Evolutionary conservation across 768 basidiomycete species (phyloP), one percentile per base, ranked within the genome.

Genomic region (Termitomyces sp.): DNA sequence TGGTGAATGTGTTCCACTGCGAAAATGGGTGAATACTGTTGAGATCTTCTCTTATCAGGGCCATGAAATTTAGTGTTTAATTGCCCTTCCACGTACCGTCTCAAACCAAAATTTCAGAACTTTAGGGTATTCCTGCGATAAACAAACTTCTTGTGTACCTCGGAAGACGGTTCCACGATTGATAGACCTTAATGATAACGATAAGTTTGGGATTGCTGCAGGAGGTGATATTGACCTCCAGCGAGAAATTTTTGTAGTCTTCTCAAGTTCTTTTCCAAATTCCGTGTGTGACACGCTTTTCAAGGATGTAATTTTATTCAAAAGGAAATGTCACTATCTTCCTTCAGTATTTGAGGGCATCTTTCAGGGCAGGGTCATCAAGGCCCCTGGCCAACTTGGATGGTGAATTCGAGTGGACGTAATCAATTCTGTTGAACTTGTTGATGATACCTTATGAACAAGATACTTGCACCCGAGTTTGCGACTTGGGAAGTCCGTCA

Each of bases 401-500:
- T 30, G 30, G 30, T 3, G 30, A 30, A 30, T 30, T 30, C 5
- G 21, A 23, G 19, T 5, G 19, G 21, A 26, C 12, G 21, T 26
- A 82, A 63, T 89, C 89, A 2, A 97, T 62, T 95, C 93, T 1
- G 87, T 90, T 0, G 94, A 96, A 50, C 97, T 96, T 3, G 97
- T 99, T 1, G 89, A 78, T 19, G 94, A 94, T 54, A 91, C 82
- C 56, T 80, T 95, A 70, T 93, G 89, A 6, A 98, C 30, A 30
- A 30, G 30, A 23, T 23, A 23, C 23, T 23, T 23, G 23, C 23
- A 23, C 23, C 23, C 23, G 23, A 23, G 23, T 23, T 23, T 23
- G 23, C 23, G 23, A 23, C 23, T 23, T 23, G 23, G 23, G 23
- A 23, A 23, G 23, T 23, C 23, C 23, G 23, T 23, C 23, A 23